phyloP scores from a whole-genome alignment of 805 yeast species.

The Groenewaldozyma tartarivorans region DNA sequence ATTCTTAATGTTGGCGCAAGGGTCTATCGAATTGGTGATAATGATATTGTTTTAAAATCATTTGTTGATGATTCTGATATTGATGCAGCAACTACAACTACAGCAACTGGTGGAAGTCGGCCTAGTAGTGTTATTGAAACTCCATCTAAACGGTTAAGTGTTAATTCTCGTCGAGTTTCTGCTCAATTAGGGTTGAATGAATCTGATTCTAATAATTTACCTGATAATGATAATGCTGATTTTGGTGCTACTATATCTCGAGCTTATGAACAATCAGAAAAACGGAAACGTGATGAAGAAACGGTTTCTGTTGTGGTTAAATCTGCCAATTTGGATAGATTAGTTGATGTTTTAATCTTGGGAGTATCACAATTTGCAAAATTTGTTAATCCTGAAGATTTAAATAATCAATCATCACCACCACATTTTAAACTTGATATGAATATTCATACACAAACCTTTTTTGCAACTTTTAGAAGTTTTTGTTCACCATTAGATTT shows the following conservation, averaged over 20 bases:
- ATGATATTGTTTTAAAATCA: conserved; percentile 53
- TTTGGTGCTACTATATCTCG: conserved; percentile 5
- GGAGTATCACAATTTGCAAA: conserved; percentile 52
- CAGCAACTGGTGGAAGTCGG: conserved; percentile 23
- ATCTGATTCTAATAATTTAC: not conserved
- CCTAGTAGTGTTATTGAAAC: conserved; percentile 42
- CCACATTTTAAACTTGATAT: conserved; percentile 48
- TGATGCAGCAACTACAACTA: not conserved
- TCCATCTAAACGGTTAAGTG: conserved; percentile 33
- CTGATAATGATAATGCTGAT: conserved; percentile 1
- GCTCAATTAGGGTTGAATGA: conserved; percentile 12
- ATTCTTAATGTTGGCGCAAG: conserved; percentile 52
- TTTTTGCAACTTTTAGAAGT: conserved; percentile 60
- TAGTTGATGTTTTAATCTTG: conserved; percentile 70
- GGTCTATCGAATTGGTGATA: conserved; percentile 41
- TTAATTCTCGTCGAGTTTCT: conserved; percentile 26
- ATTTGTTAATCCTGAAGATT: conserved; percentile 18
- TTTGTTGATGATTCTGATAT: conserved; percentile 26
- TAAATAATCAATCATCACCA: conserved; percentile 2
- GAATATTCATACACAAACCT: conserved; percentile 53
- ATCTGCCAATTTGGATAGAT: conserved; percentile 63
- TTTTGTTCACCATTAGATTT: conserved; percentile 50
- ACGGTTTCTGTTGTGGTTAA: conserved; percentile 33
- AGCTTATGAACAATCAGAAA: conserved; percentile 1
- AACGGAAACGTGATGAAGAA: not conserved